A percentile compares a stretch with the other conserved stretches of the same genome.
Evolutionary conservation across 177 flowering plant genomes (phyloP).

Genomic region (Vitis hybrid): DNA sequence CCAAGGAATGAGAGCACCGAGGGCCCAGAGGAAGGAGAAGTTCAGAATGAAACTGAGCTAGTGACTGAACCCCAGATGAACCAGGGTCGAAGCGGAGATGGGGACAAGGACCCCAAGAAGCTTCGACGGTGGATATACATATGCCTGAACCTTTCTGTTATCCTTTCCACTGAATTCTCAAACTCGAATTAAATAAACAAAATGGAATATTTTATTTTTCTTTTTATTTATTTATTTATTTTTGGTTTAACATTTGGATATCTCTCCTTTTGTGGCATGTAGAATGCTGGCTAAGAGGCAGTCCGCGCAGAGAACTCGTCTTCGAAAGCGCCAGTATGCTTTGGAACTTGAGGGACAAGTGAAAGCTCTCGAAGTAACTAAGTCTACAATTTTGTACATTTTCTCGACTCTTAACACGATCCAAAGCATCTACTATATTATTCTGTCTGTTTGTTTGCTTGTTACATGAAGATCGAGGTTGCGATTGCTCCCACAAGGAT

Average conservation of each 20-base stretch:
- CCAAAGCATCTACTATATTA: neutral
- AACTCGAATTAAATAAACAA: too few species aligned
- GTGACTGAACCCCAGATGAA: too few species aligned
- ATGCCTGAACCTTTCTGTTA: too few species aligned
- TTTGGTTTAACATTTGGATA: too few species aligned
- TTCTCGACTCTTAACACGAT: neutral
- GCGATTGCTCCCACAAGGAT: conserved; percentile 10
- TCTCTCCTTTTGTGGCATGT: neutral
- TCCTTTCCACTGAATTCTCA: too few species aligned
- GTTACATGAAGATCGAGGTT: conserved; percentile 10
- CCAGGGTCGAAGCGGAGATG: too few species aligned
- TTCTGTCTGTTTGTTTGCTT: neutral
- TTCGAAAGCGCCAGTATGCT: conserved; percentile 13
- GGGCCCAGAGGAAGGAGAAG: too few species aligned
- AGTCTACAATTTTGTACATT: neutral
- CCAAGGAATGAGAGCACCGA: too few species aligned
- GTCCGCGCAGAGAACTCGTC: conserved; percentile 17
- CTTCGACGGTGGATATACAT: neutral
- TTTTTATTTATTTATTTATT: too few species aligned
- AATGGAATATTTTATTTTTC: too few species aligned
- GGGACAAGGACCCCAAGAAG: neutral
- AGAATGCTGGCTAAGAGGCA: conserved; percentile 16
- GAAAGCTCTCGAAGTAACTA: conserved; percentile 18
- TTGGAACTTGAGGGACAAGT: conserved; percentile 17
- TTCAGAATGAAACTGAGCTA: too few species aligned